phyloP scores from a whole-genome alignment of 306 rosid genomes.

The Cicer bijugum region DNA sequence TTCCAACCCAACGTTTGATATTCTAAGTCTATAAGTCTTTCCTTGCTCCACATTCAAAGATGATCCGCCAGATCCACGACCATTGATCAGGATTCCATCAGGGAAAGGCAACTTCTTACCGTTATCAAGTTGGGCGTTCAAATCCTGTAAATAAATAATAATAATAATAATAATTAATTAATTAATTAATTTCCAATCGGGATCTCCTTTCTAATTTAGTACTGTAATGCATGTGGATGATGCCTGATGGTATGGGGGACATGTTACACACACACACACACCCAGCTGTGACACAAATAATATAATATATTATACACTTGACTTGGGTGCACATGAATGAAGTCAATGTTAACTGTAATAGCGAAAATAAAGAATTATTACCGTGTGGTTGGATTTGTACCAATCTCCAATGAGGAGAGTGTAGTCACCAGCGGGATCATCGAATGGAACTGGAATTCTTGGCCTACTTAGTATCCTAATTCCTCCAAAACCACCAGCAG shows the following conservation, averaged over 20 bases:
- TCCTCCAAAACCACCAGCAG: slow-evolving; percentile 98
- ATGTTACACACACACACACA: slow-evolving; percentile 18
- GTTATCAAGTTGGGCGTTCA: slow-evolving; percentile 65
- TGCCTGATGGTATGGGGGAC: neutral
- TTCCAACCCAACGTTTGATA: slow-evolving; percentile 88
- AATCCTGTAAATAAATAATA: slow-evolving; percentile 49
- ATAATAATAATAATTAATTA: too few relatives aligned
- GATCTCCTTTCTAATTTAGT: neutral
- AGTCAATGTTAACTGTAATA: too few relatives aligned
- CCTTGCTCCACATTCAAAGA: slow-evolving; percentile 92
- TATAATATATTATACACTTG: too few relatives aligned
- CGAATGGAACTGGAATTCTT: slow-evolving; percentile 87
- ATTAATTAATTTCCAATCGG: neutral
- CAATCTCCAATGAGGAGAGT: slow-evolving; percentile 93
- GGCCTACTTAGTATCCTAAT: slow-evolving; percentile 94
- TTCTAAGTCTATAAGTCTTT: slow-evolving; percentile 92
- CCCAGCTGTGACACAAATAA: slow-evolving; percentile 7
- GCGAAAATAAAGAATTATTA: slow-evolving; percentile 7
- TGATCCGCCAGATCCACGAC: slow-evolving; percentile 83
- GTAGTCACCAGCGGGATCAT: slow-evolving; percentile 87
- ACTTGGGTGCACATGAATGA: too few relatives aligned
- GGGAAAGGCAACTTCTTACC: slow-evolving; percentile 79
- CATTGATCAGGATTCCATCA: slow-evolving; percentile 93
- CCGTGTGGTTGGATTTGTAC: slow-evolving; percentile 91
- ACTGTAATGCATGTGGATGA: neutral